Conservation (phyloP, 768 basidiomycete genomes). For the Termitomyces sp. region DNA sequence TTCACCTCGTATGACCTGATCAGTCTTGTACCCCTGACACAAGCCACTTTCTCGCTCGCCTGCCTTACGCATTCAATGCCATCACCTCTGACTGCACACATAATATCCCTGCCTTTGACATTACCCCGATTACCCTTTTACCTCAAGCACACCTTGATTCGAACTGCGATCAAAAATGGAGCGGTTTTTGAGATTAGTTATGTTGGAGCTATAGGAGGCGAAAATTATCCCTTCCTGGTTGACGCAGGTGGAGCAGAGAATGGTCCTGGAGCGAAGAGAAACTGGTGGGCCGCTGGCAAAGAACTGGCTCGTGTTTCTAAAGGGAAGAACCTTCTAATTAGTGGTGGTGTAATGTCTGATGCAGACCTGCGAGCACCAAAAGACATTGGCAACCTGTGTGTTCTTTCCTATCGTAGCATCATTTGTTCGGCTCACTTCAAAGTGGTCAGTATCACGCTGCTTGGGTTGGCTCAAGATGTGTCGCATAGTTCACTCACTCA, state of each 20-base stretch:
- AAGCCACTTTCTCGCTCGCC: constrained; percentile 69
- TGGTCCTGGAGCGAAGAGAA: constrained; percentile 58
- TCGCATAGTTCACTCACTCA: constrained; percentile 62
- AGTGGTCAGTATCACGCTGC: constrained; percentile 51
- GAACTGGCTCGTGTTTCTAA: constrained; percentile 81
- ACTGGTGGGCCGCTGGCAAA: constrained; percentile 81
- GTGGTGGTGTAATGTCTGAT: constrained; percentile 60
- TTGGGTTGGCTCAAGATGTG: constrained; percentile 66
- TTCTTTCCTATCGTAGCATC: constrained; percentile 4
- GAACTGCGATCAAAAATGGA: constrained; percentile 79
- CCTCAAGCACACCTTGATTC: constrained; percentile 79
- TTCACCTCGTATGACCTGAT: constrained; percentile 75
- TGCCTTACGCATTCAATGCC: constrained; percentile 79
- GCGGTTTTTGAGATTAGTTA: constrained; percentile 82
- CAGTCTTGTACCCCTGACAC: constrained; percentile 70
- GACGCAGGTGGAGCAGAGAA: constrained; percentile 50
- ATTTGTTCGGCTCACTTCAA: background rate
- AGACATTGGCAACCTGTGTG: constrained; percentile 77
- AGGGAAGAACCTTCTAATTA: constrained; percentile 72
- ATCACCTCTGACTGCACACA: constrained; percentile 72
- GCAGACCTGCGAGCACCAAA: constrained; percentile 66
- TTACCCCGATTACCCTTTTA: constrained; percentile 76
- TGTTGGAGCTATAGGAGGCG: constrained; percentile 67
- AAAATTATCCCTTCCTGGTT: constrained; percentile 43
- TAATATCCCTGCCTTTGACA: constrained; percentile 78